phyloP scores from a whole-genome alignment of 1,284 basidiomycete genomes.

The Mycena citricolor region DNA sequence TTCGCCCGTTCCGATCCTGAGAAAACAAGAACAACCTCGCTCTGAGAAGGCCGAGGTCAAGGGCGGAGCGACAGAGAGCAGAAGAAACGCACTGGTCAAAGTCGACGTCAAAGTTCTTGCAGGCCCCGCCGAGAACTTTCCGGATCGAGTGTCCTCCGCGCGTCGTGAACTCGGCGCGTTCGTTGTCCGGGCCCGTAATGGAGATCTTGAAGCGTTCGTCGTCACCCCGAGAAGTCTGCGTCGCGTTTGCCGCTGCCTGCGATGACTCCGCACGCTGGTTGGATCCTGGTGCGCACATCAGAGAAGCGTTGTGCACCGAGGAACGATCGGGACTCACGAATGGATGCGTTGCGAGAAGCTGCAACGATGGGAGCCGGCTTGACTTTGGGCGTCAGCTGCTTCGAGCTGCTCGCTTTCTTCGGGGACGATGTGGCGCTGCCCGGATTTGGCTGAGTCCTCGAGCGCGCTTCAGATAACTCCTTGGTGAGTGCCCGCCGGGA shows the following conservation, averaged over 20 bases:
- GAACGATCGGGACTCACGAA: background rate
- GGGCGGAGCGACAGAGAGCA: background rate
- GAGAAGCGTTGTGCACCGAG: background rate
- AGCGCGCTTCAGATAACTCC: too few relatives aligned
- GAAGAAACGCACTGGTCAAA: constrained; percentile 29
- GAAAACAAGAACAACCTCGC: background rate
- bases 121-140: constrained; percentile 43
- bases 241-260: constrained; percentile 6
- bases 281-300: background rate
- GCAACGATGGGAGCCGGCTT: background rate
- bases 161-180: constrained; percentile 42
- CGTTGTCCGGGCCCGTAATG: constrained; percentile 33
- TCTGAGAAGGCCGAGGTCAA: background rate
- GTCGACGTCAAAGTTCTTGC: constrained; percentile 42
- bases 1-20: constrained; percentile 27
- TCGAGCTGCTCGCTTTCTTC: too few relatives aligned
- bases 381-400: too few relatives aligned
- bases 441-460: too few relatives aligned
- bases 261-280: constrained; percentile 6
- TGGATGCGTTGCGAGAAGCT: background rate
- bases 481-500: too few relatives aligned
- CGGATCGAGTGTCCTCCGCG: constrained; percentile 42
- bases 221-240: too few relatives aligned
- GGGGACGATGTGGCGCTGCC: too few relatives aligned
- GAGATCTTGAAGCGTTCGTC: constrained; percentile 36